Percentiles rank a stretch among this genome's conserved stretches.
These are phyloP conservation scores for Coniochaeta hoffmannii DNA, from an alignment of 2,329 filamentous ascomycete species.

Conservation along the genomic window DNA sequence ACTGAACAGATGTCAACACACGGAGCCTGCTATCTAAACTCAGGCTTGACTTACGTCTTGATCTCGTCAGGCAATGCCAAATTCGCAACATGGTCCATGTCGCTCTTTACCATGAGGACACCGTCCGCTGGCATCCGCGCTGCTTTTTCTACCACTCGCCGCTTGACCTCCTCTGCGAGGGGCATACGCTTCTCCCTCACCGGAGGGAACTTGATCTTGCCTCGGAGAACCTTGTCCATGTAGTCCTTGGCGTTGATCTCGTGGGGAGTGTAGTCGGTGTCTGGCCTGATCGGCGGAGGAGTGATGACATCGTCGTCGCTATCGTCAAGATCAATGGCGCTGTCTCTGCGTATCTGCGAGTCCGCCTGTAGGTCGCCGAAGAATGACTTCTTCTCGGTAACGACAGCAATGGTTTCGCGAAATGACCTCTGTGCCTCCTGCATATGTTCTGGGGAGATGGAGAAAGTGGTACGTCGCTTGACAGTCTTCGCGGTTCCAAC, in stretches of 20 bases:
- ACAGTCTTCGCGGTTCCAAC: not conserved
- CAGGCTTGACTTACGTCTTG: not conserved
- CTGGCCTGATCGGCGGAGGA: not conserved
- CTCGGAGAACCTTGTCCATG: constrained; percentile 1
- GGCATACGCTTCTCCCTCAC: not conserved
- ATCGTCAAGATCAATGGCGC: constrained; percentile 1
- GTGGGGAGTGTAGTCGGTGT: constrained; percentile 2
- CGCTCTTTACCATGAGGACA: constrained; percentile 1
- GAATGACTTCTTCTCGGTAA: not conserved
- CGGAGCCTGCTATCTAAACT: too few relatives aligned
- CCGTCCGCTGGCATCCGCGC: not conserved
- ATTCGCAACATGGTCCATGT: not conserved
- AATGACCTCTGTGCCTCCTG: not conserved
- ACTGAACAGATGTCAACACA: not conserved
- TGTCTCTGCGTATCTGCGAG: not conserved
- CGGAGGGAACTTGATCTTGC: not conserved
- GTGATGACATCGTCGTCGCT: not conserved
- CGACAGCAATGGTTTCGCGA: not conserved
- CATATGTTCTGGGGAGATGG: constrained; percentile 1
- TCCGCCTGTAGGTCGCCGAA: not conserved
- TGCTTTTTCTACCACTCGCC: not conserved
- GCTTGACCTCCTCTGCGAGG: not conserved
- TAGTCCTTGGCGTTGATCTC: constrained; percentile 3
- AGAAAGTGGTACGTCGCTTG: not conserved
- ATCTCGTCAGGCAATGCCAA: not conserved